These are phyloP conservation scores for Grigorovia humatica DNA, from an alignment of 805 yeast species.

Conservation along the genomic window DNA sequence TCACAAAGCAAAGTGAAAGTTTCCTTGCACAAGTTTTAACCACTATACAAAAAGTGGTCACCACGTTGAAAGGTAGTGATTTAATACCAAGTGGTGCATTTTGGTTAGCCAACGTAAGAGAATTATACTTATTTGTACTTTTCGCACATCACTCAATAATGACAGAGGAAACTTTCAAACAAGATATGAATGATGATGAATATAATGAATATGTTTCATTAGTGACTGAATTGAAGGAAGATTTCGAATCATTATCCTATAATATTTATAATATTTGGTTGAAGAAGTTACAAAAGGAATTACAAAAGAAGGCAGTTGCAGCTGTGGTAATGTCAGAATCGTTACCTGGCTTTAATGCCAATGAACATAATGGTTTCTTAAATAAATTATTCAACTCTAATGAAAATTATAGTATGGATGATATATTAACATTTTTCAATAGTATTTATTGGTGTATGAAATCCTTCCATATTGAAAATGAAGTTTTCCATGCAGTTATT, in stretches of 20 bases:
- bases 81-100: conserved; percentile 88
- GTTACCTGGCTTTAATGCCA: conserved; percentile 89
- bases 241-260: conserved; percentile 83
- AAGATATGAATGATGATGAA: conserved; percentile 83
- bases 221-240: conserved; percentile 86
- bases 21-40: conserved; percentile 83
- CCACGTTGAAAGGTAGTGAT: conserved; percentile 73
- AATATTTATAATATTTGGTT: conserved; percentile 96
- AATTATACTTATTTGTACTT: conserved; percentile 84
- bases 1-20: conserved; percentile 83
- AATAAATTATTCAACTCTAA: conserved; percentile 69
- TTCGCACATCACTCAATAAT: conserved; percentile 89
- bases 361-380: conserved; percentile 69
- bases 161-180: conserved; percentile 67
- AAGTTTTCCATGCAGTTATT: conserved; percentile 75
- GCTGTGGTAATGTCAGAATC: conserved; percentile 93
- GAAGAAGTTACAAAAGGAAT: conserved; percentile 83
- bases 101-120: conserved; percentile 96
- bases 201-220: conserved; percentile 80
- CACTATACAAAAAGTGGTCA: conserved; percentile 76
- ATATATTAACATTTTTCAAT: conserved; percentile 79
- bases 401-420: conserved; percentile 85
- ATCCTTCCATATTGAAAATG: conserved; percentile 75
- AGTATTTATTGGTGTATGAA: conserved; percentile 89
- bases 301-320: conserved; percentile 87